Evolutionary conservation across 371 early-diverging fungal genomes (phyloP).

Genomic region (Smittium culicis): DNA sequence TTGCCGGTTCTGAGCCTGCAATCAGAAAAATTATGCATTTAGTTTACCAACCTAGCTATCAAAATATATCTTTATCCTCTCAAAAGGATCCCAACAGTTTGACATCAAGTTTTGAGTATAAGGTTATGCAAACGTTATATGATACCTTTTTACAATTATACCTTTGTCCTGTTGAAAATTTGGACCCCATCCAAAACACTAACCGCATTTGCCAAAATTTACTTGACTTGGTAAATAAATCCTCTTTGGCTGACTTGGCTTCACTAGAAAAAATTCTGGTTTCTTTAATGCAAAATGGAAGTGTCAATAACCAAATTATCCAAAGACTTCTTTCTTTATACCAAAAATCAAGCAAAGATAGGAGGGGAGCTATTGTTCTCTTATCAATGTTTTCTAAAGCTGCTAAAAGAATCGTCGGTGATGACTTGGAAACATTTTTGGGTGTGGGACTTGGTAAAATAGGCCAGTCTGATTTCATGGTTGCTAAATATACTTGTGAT

Average conservation of each 20-base stretch:
- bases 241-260: constrained; percentile 80
- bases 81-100: not conserved
- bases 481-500: constrained; percentile 82
- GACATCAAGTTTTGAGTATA: constrained; percentile 5
- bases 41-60: constrained; percentile 48
- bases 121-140: constrained; percentile 3
- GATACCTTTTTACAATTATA: constrained; percentile 67
- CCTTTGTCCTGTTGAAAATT: constrained; percentile 45
- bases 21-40: constrained; percentile 87
- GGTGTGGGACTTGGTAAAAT: constrained; percentile 71
- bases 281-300: constrained; percentile 44
- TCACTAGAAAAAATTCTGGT: constrained; percentile 82
- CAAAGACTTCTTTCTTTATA: constrained; percentile 80
- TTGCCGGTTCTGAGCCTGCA: constrained; percentile 69
- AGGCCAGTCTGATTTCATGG: constrained; percentile 54
- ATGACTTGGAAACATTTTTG: constrained; percentile 65
- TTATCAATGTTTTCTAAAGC: constrained; percentile 83
- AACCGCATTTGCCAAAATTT: constrained; percentile 52
- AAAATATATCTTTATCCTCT: not conserved
- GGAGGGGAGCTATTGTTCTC: constrained; percentile 82
- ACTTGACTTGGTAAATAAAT: constrained; percentile 66
- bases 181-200: constrained; percentile 43
- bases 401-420: constrained; percentile 54
- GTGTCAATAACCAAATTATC: constrained; percentile 49
- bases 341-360: constrained; percentile 45